Evolutionary conservation across 192 early-diverging fungal species (phyloP).

Genomic region (Backusella tuberculispora): DNA sequence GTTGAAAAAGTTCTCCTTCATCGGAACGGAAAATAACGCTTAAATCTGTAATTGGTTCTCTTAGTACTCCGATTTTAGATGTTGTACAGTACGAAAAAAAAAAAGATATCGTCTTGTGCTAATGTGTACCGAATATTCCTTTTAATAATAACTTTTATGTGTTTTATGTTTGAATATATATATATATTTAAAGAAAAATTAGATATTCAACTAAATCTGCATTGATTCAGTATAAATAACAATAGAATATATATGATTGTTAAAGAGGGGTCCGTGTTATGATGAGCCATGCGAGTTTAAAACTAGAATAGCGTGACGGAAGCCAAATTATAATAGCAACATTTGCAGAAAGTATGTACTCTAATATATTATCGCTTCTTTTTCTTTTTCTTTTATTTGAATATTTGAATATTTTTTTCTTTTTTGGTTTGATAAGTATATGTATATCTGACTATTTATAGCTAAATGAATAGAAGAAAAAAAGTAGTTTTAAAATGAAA

Average conservation of each 20-base stretch:
- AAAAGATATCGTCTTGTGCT: background rate
- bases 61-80: background rate
- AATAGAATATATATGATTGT: too few relatives aligned
- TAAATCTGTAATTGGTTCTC: conserved; percentile 13
- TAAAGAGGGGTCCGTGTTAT: background rate
- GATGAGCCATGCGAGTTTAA: background rate
- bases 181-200: background rate
- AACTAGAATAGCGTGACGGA: background rate
- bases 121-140: background rate
- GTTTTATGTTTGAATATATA: background rate
- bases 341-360: background rate
- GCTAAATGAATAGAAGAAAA: too few relatives aligned
- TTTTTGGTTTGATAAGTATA: too few relatives aligned
- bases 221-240: too few relatives aligned
- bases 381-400: too few relatives aligned
- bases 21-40: conserved; percentile 15
- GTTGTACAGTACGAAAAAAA: background rate
- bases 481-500: too few relatives aligned
- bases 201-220: background rate
- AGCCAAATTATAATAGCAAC: background rate
- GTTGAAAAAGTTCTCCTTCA: background rate
- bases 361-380: too few relatives aligned
- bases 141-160: background rate
- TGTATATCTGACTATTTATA: too few relatives aligned
- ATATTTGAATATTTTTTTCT: too few relatives aligned